These are phyloP conservation scores for Paramecium biaurelia DNA, from an alignment of 73 alveolate genomes.

Conservation along the genomic window DNA sequence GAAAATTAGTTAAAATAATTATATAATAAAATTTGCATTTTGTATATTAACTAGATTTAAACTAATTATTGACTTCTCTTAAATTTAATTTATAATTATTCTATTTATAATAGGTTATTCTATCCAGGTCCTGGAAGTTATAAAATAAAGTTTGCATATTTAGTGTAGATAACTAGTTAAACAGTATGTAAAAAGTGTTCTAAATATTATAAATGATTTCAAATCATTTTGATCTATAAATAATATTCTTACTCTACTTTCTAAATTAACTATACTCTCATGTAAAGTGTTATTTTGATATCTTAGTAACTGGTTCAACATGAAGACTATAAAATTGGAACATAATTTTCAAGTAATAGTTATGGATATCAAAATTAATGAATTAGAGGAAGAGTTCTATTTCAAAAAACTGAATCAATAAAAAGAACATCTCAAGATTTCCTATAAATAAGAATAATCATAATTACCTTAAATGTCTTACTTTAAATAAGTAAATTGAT, in stretches of 20 bases:
- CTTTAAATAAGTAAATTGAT: conserved; percentile 45
- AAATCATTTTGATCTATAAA: too few species aligned
- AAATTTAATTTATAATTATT: not conserved
- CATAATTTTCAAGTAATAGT: not conserved
- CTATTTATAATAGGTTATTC: not conserved
- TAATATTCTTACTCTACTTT: too few species aligned
- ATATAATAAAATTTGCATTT: conserved; percentile 25
- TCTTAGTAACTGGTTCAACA: conserved; percentile 47
- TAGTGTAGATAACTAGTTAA: not conserved
- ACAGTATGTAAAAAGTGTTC: not conserved
- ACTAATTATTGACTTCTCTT: not conserved
- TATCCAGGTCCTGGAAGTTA: conserved; percentile 55
- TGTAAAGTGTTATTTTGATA: not conserved
- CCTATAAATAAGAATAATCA: not conserved
- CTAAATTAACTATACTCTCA: too few species aligned
- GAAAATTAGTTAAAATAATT: not conserved
- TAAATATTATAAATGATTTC: too few species aligned
- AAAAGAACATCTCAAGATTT: not conserved
- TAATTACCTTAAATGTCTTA: not conserved
- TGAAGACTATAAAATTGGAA: not conserved
- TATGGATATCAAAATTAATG: not conserved
- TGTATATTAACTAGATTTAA: not conserved
- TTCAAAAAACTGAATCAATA: not conserved
- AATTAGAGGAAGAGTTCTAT: not conserved
- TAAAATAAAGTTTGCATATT: not conserved